Conservation (phyloP, 1,139 yeast species). For the Blastobotrys malaysiensis region DNA sequence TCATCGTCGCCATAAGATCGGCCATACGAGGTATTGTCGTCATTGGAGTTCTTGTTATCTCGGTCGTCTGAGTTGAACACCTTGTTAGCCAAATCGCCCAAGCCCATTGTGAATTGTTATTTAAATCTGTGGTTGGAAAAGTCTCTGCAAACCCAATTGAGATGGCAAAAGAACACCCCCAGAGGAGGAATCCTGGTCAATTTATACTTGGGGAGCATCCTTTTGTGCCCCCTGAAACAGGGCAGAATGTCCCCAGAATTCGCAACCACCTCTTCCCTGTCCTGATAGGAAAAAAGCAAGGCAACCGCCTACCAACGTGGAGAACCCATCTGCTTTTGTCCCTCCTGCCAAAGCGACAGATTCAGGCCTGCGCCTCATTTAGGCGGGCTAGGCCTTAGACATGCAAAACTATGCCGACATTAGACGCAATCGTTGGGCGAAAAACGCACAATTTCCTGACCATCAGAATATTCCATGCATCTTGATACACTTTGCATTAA, state of each 20-base stretch:
- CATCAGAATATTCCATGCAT: neutral
- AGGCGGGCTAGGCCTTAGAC: neutral
- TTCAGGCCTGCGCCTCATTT: neutral
- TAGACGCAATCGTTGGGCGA: neutral
- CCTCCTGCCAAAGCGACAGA: neutral
- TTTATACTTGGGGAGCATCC: neutral
- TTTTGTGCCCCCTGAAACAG: neutral
- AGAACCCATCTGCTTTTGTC: neutral
- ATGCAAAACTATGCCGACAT: neutral
- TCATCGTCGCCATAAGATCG: neutral
- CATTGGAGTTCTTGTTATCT: neutral
- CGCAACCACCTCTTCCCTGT: neutral
- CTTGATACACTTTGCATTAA: neutral
- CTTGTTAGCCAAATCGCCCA: slow-evolving; percentile 7
- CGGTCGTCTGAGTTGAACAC: neutral
- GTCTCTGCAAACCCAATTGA: neutral
- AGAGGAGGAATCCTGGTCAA: neutral
- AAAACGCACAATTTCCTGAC: neutral
- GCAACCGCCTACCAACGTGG: neutral
- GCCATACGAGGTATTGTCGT: slow-evolving; percentile 1
- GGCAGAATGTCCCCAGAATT: neutral
- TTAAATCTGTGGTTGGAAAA: neutral
- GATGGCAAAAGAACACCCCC: too few species aligned
- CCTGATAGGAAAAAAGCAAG: neutral
- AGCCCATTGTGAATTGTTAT: slow-evolving; percentile 5